Evolutionary conservation across 345 rosid genomes (phyloP).

Genomic region (Garcia nutans): DNA sequence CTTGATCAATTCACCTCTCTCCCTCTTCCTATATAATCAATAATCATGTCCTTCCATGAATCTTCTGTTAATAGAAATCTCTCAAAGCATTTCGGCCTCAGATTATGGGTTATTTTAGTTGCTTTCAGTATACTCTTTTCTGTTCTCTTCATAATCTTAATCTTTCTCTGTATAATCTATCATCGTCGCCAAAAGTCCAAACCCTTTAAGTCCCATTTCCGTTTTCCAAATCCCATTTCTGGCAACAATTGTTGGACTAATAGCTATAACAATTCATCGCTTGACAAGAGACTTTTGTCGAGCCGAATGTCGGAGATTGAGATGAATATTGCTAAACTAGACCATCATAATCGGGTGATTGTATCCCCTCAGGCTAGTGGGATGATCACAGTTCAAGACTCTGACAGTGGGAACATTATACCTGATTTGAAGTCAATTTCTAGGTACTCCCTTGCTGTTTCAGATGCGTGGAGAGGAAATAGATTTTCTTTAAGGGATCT

Average conservation of each 20-base stretch:
- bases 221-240: constrained; percentile 32
- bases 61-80: constrained; percentile 28
- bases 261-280: constrained; percentile 22
- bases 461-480: constrained; percentile 24
- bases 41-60: constrained; percentile 27
- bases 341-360: constrained; percentile 15
- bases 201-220: constrained; percentile 29
- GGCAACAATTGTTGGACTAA: constrained; percentile 11
- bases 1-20: not conserved
- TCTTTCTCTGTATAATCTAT: constrained; percentile 34
- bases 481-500: constrained; percentile 46
- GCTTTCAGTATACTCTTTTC: constrained; percentile 26
- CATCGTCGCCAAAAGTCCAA: constrained; percentile 30
- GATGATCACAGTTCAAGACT: not conserved
- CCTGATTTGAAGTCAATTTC: constrained; percentile 22
- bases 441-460: not conserved
- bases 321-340: constrained; percentile 30
- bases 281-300: constrained; percentile 39
- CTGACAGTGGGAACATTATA: not conserved
- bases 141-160: constrained; percentile 17
- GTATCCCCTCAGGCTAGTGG: constrained; percentile 24
- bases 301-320: constrained; percentile 30
- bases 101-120: constrained; percentile 50
- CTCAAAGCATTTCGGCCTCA: constrained; percentile 46
- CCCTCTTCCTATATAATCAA: constrained; percentile 10